Conservation (phyloP, 1,139 yeast genomes). For the Pichia cactophila region DNA sequence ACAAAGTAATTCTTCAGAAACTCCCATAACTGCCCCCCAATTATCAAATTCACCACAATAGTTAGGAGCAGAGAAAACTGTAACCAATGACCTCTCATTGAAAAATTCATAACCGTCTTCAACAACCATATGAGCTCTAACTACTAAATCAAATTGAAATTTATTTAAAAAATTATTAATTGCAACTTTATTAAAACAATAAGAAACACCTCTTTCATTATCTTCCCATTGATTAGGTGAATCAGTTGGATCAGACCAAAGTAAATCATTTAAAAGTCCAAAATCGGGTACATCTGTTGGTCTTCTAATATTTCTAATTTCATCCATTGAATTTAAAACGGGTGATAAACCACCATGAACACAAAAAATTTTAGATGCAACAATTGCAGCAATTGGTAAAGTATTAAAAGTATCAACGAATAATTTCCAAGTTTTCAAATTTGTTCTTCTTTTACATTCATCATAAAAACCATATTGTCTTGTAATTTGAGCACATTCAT, state of each 20-base stretch:
- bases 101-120: conserved; percentile 98
- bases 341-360: conserved; percentile 98
- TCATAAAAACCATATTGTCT: conserved; percentile 95
- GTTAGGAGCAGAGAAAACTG: conserved; percentile 94
- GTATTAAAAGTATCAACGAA: conserved; percentile 93
- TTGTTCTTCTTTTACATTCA: conserved; percentile 85
- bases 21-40: conserved; percentile 99
- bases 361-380: conserved; percentile 92
- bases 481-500: conserved; percentile 94
- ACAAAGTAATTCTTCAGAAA: conserved; percentile 83
- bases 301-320: conserved; percentile 80
- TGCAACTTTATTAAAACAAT: conserved; percentile 88
- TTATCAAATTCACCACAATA: conserved; percentile 98
- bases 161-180: conserved; percentile 81
- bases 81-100: conserved; percentile 85
- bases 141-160: conserved; percentile 89
- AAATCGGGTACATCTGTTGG: conserved; percentile 98
- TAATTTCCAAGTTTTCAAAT: conserved; percentile 87
- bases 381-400: conserved; percentile 90
- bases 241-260: conserved; percentile 81
- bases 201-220: conserved; percentile 95
- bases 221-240: conserved; percentile 94
- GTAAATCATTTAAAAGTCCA: conserved; percentile 81
- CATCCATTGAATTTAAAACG: conserved; percentile 83
- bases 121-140: conserved; percentile 98